Conservation (phyloP, 345 rosid species). For the Corchorus olitorius region DNA sequence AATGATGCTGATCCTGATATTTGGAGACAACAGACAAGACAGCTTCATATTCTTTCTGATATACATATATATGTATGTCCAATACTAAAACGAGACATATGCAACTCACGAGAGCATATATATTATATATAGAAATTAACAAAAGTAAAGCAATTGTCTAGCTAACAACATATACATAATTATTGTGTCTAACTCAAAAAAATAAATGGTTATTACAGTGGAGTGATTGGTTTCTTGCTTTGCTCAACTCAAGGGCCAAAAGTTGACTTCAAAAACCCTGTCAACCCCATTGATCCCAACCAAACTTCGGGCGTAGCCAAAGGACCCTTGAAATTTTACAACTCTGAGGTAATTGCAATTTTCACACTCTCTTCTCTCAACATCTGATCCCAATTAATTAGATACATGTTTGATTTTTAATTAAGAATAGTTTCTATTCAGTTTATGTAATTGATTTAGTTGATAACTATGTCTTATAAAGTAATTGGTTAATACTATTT, state of each 20-base stretch:
- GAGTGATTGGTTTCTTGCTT: slow-evolving; percentile 73
- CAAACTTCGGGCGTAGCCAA: slow-evolving; percentile 44
- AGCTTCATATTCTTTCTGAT: neutral
- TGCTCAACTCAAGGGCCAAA: slow-evolving; percentile 69
- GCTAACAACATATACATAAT: too few relatives aligned
- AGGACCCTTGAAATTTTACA: slow-evolving; percentile 55
- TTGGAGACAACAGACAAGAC: neutral
- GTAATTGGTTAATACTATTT: neutral
- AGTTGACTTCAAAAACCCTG: slow-evolving; percentile 60
- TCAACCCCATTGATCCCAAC: slow-evolving; percentile 41
- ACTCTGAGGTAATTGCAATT: slow-evolving; percentile 46
- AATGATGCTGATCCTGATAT: too few relatives aligned
- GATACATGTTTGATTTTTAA: too few relatives aligned
- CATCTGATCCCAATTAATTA: neutral
- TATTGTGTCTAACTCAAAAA: slow-evolving; percentile 1
- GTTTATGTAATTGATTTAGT: too few relatives aligned
- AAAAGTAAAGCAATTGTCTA: too few relatives aligned
- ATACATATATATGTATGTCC: neutral
- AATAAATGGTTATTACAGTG: slow-evolving; percentile 40
- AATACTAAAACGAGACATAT: neutral
- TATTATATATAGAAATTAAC: too few relatives aligned
- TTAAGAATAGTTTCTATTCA: too few relatives aligned
- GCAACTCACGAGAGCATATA: neutral
- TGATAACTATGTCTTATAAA: too few relatives aligned
- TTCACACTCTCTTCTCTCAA: neutral